Conservation (phyloP, 331 rosid species). For the Quercus tomentella region DNA sequence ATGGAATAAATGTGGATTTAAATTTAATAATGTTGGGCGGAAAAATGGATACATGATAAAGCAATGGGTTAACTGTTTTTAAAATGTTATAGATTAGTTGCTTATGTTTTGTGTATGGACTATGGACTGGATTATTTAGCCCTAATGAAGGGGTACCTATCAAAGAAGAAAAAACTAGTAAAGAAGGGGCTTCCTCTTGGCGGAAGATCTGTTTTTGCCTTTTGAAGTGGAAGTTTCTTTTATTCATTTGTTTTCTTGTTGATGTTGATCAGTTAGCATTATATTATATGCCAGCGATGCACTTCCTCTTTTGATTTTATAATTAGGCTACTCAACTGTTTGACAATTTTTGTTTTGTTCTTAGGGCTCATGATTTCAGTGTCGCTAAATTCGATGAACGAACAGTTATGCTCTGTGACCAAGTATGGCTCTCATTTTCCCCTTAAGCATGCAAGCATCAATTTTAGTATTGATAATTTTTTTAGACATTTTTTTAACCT, state of each 20-base stretch:
- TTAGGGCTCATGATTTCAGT: constrained; percentile 89
- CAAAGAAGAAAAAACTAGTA: neutral
- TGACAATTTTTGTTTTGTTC: constrained; percentile 6
- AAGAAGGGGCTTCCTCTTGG: neutral
- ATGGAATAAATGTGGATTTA: neutral
- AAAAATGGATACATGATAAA: neutral
- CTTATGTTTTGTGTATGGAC: neutral
- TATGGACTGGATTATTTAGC: neutral
- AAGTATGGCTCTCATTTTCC: constrained; percentile 49
- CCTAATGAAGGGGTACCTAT: neutral
- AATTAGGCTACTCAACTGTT: neutral
- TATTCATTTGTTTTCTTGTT: neutral
- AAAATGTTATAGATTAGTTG: neutral
- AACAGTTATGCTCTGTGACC: constrained; percentile 93
- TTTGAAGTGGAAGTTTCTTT: neutral
- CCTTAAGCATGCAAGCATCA: neutral
- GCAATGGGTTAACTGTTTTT: neutral
- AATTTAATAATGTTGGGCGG: neutral
- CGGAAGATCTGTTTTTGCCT: neutral
- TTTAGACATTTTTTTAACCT: neutral
- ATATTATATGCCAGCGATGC: neutral
- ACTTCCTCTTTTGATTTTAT: neutral
- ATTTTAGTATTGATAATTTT: neutral
- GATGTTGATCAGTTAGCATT: neutral
- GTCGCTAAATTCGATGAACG: constrained; percentile 83